Conservation (phyloP, 1,139 yeast species). For the Eremothecium sinecaudum region DNA sequence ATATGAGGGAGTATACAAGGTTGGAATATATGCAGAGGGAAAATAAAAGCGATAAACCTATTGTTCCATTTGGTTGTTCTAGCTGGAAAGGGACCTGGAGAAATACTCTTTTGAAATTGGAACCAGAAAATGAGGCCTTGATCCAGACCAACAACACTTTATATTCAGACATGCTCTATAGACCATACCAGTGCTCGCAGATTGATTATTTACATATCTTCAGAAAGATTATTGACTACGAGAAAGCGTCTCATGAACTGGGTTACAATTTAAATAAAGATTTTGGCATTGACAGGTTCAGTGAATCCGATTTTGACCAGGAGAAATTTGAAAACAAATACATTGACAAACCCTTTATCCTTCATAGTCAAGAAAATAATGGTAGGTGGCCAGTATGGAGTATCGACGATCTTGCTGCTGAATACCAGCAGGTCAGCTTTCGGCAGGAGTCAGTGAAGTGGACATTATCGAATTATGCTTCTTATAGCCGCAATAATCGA, state of each 20-base stretch:
- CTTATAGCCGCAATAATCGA: slow-evolving; percentile 49
- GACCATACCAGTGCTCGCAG: slow-evolving; percentile 75
- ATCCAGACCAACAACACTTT: slow-evolving; percentile 35
- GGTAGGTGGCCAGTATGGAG: slow-evolving; percentile 66
- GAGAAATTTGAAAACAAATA: slow-evolving; percentile 40
- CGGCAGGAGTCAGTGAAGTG: slow-evolving; percentile 82
- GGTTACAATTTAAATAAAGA: slow-evolving; percentile 21
- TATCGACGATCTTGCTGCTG: slow-evolving; percentile 37
- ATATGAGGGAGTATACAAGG: slow-evolving; percentile 31
- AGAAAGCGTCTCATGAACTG: slow-evolving; percentile 28
- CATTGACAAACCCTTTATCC: slow-evolving; percentile 58
- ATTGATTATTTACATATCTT: slow-evolving; percentile 48
- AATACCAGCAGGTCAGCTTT: slow-evolving; percentile 55
- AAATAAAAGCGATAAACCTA: slow-evolving; percentile 6
- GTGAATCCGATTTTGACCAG: slow-evolving; percentile 35
- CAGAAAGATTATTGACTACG: slow-evolving; percentile 41
- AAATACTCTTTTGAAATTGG: slow-evolving; percentile 41
- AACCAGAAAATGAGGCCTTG: slow-evolving; percentile 32
- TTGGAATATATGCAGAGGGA: slow-evolving; percentile 15
- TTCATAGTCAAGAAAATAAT: slow-evolving; percentile 33
- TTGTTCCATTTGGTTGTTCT: slow-evolving; percentile 23
- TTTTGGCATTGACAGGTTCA: slow-evolving; percentile 35
- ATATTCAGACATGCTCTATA: slow-evolving; percentile 56
- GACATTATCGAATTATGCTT: slow-evolving; percentile 53
- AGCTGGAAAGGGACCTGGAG: slow-evolving; percentile 79